A percentile compares a stretch with the other conserved stretches of the same genome.
These are phyloP conservation scores for Sicyos baderoa DNA, from an alignment of 306 rosid species.

Conservation along the genomic window DNA sequence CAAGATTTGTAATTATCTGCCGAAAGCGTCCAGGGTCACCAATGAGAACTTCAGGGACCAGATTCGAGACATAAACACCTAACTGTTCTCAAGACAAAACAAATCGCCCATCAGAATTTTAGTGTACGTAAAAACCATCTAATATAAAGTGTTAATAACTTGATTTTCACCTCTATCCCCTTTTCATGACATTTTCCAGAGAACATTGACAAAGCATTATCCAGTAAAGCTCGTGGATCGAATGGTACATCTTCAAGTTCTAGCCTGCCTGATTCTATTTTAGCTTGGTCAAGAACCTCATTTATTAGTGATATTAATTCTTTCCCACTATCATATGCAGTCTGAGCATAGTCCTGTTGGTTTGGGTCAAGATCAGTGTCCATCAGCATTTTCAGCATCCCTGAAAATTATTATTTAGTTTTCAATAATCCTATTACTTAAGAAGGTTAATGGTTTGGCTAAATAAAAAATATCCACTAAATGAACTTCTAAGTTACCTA, in stretches of 20 bases:
- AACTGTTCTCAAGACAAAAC: slow-evolving; percentile 49
- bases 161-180: slow-evolving; percentile 64
- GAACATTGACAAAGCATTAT: slow-evolving; percentile 64
- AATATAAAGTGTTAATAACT: slow-evolving; percentile 15
- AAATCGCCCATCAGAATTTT: slow-evolving; percentile 24
- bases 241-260: slow-evolving; percentile 86
- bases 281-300: slow-evolving; percentile 95
- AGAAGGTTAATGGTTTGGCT: slow-evolving; percentile 10
- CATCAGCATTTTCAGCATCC: slow-evolving; percentile 97
- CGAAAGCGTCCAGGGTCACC: slow-evolving; percentile 88
- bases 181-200: slow-evolving; percentile 61
- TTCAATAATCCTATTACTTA: slow-evolving; percentile 18
- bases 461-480: slow-evolving; percentile 18
- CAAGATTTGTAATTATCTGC: slow-evolving; percentile 83
- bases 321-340: slow-evolving; percentile 77
- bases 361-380: slow-evolving; percentile 73
- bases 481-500: slow-evolving; percentile 46
- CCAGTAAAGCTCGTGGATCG: slow-evolving; percentile 65
- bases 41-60: slow-evolving; percentile 64
- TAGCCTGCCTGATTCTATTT: slow-evolving; percentile 87
- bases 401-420: slow-evolving; percentile 35
- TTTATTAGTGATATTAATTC: slow-evolving; percentile 78
- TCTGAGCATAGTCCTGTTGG: slow-evolving; percentile 74
- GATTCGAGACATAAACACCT: slow-evolving; percentile 77
- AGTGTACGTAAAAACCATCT: slow-evolving; percentile 8